A percentile compares a stretch with the other conserved stretches of the same genome.
These are phyloP conservation scores for Synchytrium microbalum DNA, from an alignment of 371 early-diverging fungal species.

Conservation along the genomic window DNA sequence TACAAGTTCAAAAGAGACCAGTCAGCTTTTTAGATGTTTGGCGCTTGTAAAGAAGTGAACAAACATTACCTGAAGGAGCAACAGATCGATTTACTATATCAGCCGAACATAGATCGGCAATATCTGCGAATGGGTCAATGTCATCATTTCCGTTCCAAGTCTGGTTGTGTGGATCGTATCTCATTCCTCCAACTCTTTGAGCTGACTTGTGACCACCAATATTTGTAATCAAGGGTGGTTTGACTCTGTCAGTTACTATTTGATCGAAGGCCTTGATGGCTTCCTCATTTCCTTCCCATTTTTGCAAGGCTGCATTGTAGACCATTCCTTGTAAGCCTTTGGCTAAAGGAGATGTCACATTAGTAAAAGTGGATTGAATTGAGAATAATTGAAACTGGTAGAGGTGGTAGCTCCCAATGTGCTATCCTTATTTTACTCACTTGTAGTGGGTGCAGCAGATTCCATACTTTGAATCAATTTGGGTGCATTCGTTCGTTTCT, in stretches of 20 bases:
- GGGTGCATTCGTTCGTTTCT: too few species aligned
- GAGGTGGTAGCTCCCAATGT: too few species aligned
- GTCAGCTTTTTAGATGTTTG: not conserved
- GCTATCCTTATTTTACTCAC: too few species aligned
- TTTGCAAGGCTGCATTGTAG: conserved; percentile 36
- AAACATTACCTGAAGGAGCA: not conserved
- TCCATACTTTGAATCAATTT: too few species aligned
- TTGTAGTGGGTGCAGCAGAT: too few species aligned
- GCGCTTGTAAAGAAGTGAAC: not conserved
- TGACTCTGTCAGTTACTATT: conserved; percentile 1
- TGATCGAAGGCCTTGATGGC: conserved; percentile 32
- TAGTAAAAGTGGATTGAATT: too few species aligned
- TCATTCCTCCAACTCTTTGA: conserved; percentile 29
- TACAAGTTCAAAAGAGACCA: not conserved
- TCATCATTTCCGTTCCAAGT: conserved; percentile 32
- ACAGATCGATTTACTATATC: not conserved
- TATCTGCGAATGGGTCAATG: not conserved
- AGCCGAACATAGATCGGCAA: not conserved
- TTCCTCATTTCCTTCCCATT: conserved; percentile 43
- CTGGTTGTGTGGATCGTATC: conserved; percentile 40
- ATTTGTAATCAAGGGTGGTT: conserved; percentile 30
- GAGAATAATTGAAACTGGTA: too few species aligned
- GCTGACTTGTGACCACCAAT: conserved; percentile 20
- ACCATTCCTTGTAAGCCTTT: too few species aligned
- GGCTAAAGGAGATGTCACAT: too few species aligned